Base-by-base conservation (phyloP, 2,329 filamentous ascomycete genomes). In the Aureobasidium sp. region DNA sequence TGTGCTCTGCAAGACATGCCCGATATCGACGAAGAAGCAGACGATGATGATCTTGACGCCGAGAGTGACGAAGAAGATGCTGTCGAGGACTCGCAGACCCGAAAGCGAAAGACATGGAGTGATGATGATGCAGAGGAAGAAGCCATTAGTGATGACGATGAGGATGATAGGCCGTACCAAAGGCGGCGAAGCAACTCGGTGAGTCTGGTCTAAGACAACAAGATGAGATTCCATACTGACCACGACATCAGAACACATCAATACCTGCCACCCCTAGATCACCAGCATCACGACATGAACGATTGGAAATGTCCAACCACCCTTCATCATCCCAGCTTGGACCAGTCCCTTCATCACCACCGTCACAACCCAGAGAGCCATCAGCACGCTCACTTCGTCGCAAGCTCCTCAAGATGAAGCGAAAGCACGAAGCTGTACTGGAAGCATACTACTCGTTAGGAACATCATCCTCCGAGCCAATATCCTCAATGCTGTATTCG, bases 401-500 rank as follows among this genome's bases (percentile, higher is more conserved):
- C 66, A 87, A 87, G 51, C 80, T 97, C 4, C 75, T 95, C 41
- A 86, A 85, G 63, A 79, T 97, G 68, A 87, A 90, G 61, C 81
- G 84, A 64, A 88, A 92, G 68, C 87, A 97, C 67, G 90, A 96
- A 73, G 75, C 77, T 0, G 80, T 92, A 0, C 79, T 97, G 41
- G 85, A 88, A 55, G 82, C 85, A 65, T 97, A 99, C 76, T 97
- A 97, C 76, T 83, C 86, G 32, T 82, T 90, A 34, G 94, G 94
- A 44, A 87, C 90, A 2, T 96, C 91, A 1, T 97, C 96, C 71
- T 93, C 93, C 0, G 94, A 99, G 72, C 94, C 94, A 0, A 90
- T 97, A 61, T 94, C 92, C 0, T 96, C 92, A 0, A 87, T 97
- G 77, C 84, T 97, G 71, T 99, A 97, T 75, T 95, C 91, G 0